These are phyloP conservation scores for Phytophthora megakarya DNA, from an alignment of 352 stramenopile genomes.

Conservation along the genomic window DNA sequence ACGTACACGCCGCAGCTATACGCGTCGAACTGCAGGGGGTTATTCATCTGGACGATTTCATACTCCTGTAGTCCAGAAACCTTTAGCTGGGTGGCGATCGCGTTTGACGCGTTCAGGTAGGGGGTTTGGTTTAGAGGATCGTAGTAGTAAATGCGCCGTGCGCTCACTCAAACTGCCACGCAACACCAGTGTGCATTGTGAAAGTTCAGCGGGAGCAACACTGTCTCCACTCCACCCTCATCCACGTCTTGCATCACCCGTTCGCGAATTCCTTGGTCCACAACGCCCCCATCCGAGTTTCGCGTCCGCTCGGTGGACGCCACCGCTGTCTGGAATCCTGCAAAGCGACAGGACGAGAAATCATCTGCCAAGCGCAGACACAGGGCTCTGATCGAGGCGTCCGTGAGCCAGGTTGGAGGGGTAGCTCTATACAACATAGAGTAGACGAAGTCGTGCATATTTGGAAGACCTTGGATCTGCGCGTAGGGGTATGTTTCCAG, in stretches of 20 bases:
- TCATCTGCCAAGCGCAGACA: neutral
- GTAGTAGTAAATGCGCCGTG: neutral
- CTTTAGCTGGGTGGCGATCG: neutral
- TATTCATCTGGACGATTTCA: neutral
- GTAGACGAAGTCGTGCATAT: neutral
- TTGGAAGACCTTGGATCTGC: neutral
- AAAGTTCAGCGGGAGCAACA: neutral
- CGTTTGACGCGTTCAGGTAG: neutral
- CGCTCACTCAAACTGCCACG: neutral
- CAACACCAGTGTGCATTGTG: too few species aligned
- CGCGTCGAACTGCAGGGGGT: too few species aligned
- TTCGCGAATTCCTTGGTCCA: too few species aligned
- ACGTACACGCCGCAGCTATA: neutral
- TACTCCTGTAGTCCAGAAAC: neutral
- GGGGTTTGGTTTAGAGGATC: neutral
- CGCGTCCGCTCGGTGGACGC: too few species aligned
- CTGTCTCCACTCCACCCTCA: neutral
- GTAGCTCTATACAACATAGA: neutral
- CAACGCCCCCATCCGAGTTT: too few species aligned
- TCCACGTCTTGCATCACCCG: neutral
- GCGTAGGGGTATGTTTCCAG: neutral
- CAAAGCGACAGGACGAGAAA: neutral
- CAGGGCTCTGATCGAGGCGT: slow-evolving; percentile 3
- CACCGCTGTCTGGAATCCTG: neutral
- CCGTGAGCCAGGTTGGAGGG: slow-evolving; percentile 1